These are phyloP conservation scores for Phytophthora pluvialis DNA, from an alignment of 352 stramenopile species.

Conservation along the genomic window DNA sequence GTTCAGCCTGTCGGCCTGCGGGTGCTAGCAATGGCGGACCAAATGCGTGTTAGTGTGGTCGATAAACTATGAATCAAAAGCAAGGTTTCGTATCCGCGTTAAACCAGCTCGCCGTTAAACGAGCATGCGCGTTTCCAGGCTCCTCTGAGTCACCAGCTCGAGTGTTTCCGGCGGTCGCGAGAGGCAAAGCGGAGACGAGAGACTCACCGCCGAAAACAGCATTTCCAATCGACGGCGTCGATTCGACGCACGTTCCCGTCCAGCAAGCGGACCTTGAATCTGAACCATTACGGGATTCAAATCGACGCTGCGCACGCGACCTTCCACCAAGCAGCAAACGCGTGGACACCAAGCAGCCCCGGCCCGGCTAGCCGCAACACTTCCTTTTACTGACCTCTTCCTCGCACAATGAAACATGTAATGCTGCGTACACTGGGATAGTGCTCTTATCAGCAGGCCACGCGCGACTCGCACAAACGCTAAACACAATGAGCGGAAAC, in stretches of 20 bases:
- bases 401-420: not conserved
- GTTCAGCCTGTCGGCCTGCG: too few species aligned
- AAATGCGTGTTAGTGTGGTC: too few species aligned
- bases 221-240: too few species aligned
- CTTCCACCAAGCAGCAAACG: conserved; percentile 16
- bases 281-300: not conserved
- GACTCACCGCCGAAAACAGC: not conserved
- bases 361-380: conserved; percentile 6
- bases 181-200: not conserved
- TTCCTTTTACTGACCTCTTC: not conserved
- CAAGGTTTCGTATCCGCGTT: too few species aligned
- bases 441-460: conserved; percentile 12
- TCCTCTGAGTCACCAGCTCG: not conserved
- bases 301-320: conserved; percentile 5
- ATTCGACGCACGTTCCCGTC: not conserved
- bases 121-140: conserved; percentile 1
- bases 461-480: not conserved
- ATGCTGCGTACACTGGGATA: not conserved
- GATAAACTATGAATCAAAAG: too few species aligned
- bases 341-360: conserved; percentile 6
- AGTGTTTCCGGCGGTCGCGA: not conserved
- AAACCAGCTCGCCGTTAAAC: not conserved
- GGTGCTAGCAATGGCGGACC: too few species aligned
- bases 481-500: conserved; percentile 8
- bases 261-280: not conserved